Evolutionary conservation across 2,329 filamentous ascomycete species (phyloP).

Genomic region (Calonectria naviculata): DNA sequence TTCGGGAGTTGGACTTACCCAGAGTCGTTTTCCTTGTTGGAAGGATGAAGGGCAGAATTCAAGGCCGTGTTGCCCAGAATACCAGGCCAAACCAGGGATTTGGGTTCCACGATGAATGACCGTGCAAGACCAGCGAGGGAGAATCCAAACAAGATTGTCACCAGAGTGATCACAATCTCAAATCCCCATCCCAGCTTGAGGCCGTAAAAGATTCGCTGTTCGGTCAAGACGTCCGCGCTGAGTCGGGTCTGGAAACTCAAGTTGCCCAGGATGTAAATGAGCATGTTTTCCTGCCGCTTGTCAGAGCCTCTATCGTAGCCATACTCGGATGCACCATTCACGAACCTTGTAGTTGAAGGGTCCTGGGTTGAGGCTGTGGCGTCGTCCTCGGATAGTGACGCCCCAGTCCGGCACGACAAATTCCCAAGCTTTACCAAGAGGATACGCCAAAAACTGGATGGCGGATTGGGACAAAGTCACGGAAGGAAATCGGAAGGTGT

Average conservation of each 20-base stretch:
- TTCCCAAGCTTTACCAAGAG: slow-evolving; percentile 53
- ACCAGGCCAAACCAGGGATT: slow-evolving; percentile 63
- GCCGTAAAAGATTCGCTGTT: slow-evolving; percentile 37
- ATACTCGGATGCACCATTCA: neutral
- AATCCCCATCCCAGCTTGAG: slow-evolving; percentile 58
- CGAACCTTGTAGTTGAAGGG: slow-evolving; percentile 48
- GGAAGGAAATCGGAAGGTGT: slow-evolving; percentile 50
- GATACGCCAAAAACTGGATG: slow-evolving; percentile 56
- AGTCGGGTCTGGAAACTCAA: slow-evolving; percentile 56
- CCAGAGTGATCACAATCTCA: slow-evolving; percentile 59
- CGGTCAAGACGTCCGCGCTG: slow-evolving; percentile 48
- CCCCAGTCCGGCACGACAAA: slow-evolving; percentile 44
- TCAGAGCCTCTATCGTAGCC: neutral
- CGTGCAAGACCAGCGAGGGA: slow-evolving; percentile 59
- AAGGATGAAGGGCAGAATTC: slow-evolving; percentile 53
- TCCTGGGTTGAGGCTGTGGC: slow-evolving; percentile 52
- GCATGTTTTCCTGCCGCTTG: slow-evolving; percentile 58
- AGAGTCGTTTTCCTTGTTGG: slow-evolving; percentile 43
- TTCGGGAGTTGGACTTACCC: slow-evolving; percentile 6
- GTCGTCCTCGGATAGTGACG: slow-evolving; percentile 35
- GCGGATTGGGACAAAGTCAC: slow-evolving; percentile 47
- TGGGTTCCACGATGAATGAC: slow-evolving; percentile 57
- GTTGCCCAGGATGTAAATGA: slow-evolving; percentile 68
- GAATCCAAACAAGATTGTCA: slow-evolving; percentile 64
- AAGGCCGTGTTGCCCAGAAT: slow-evolving; percentile 61